Percentiles rank a stretch among this genome's conserved stretches.
Evolutionary conservation across 139 green algal species (phyloP).

Genomic region (Auxenochlorella pyrenoidosa): DNA sequence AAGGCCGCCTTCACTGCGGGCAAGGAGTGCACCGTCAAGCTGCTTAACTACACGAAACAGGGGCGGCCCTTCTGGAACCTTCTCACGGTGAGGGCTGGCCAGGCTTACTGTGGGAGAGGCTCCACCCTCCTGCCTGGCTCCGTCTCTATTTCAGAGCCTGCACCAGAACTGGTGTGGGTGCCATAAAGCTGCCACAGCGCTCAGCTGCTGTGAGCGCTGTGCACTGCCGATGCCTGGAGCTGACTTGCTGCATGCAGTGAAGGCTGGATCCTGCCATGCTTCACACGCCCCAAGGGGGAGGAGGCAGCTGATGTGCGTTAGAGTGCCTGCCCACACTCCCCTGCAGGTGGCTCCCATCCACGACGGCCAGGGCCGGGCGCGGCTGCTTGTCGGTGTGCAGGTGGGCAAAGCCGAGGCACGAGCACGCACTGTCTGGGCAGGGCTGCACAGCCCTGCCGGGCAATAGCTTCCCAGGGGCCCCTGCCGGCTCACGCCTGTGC

Average conservation of each 20-base stretch:
- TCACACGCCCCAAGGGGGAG: too few species aligned
- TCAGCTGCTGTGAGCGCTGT: too few species aligned
- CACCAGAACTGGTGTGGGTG: too few species aligned
- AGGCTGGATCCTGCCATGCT: too few species aligned
- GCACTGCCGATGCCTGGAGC: too few species aligned
- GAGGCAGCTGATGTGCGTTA: too few species aligned
- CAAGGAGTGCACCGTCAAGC: constrained; percentile 82
- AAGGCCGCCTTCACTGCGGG: constrained; percentile 35
- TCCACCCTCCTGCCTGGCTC: not conserved
- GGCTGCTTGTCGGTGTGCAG: constrained; percentile 97
- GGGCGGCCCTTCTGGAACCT: constrained; percentile 81
- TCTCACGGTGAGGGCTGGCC: not conserved
- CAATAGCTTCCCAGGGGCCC: not conserved
- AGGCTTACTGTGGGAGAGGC: too few species aligned
- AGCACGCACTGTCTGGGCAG: too few species aligned
- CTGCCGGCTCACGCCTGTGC: not conserved
- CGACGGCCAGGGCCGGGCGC: constrained; percentile 62
- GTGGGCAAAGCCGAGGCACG: constrained; percentile 25
- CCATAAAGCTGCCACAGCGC: too few species aligned
- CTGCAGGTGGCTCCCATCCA: constrained; percentile 82
- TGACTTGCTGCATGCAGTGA: too few species aligned
- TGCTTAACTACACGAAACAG: constrained; percentile 96
- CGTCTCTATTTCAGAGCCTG: too few species aligned
- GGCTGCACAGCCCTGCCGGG: not conserved
- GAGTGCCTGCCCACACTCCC: not conserved